Conservation (phyloP, 2,329 filamentous ascomycete genomes). For the Ophiostoma himal-ulmi region DNA sequence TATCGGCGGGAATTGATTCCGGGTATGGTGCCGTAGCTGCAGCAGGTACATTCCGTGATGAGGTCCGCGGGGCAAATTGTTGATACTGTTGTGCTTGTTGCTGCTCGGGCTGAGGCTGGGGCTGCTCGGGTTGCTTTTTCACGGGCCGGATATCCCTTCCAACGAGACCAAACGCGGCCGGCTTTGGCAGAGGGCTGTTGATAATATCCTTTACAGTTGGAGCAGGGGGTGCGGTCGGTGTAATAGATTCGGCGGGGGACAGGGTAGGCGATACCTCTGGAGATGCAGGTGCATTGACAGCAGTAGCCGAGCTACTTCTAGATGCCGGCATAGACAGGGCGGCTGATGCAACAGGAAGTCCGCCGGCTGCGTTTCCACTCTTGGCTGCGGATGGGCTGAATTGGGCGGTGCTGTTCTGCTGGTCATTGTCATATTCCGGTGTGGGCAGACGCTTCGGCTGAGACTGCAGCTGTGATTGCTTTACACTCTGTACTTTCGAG, state of each 20-base stretch:
- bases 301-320: background rate
- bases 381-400: background rate
- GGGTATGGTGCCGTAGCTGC: background rate
- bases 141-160: background rate
- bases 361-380: background rate
- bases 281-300: background rate
- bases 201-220: background rate
- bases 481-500: background rate
- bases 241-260: background rate
- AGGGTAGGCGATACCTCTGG: background rate
- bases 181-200: background rate
- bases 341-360: background rate
- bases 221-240: background rate
- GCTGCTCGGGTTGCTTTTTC: background rate
- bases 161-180: background rate
- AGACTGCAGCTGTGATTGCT: background rate
- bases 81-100: background rate
- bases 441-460: slow-evolving; percentile 1
- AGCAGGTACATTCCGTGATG: slow-evolving; percentile 28
- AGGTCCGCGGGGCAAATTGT: slow-evolving; percentile 31
- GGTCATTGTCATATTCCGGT: background rate
- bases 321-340: background rate
- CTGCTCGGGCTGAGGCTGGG: background rate
- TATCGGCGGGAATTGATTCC: background rate
- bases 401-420: background rate